These are phyloP conservation scores for Agrocybe praecox DNA, from an alignment of 768 basidiomycete species.

Conservation along the genomic window DNA sequence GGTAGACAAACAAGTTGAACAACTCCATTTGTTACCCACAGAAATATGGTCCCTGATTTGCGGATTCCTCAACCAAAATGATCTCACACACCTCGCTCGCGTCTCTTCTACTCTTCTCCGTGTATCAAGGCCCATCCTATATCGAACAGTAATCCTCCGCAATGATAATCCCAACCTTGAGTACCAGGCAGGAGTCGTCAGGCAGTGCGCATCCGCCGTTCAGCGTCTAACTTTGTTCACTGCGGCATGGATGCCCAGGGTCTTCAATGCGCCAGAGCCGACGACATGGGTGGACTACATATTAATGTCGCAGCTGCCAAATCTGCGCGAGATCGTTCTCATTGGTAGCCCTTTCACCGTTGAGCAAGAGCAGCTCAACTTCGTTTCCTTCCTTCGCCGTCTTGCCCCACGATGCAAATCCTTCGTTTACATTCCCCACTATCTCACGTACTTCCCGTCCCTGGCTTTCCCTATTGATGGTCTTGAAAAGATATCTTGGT, in stretches of 20 bases:
- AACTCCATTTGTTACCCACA: neutral
- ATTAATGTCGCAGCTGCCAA: neutral
- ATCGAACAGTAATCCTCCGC: conserved; percentile 4
- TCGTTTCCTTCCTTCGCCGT: neutral
- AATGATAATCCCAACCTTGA: conserved; percentile 1
- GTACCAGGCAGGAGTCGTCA: neutral
- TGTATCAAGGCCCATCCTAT: neutral
- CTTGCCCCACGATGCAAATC: neutral
- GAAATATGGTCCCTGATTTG: conserved; percentile 7
- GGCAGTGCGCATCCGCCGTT: neutral
- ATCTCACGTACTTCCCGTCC: neutral
- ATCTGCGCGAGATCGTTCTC: neutral
- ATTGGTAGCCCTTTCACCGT: conserved; percentile 5
- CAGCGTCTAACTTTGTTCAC: conserved; percentile 4
- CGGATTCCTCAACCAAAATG: neutral
- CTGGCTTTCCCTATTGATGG: neutral
- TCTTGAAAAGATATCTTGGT: conserved; percentile 2
- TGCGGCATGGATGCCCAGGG: neutral
- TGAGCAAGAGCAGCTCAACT: conserved; percentile 2
- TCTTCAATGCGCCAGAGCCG: neutral
- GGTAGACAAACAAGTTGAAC: neutral
- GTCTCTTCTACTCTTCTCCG: conserved; percentile 2
- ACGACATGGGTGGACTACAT: conserved; percentile 5
- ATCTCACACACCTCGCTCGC: conserved; percentile 1
- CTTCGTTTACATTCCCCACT: conserved; percentile 1